These are phyloP conservation scores for Trichothecium sympodiale DNA, from an alignment of 2,329 filamentous ascomycete species.

Conservation along the genomic window DNA sequence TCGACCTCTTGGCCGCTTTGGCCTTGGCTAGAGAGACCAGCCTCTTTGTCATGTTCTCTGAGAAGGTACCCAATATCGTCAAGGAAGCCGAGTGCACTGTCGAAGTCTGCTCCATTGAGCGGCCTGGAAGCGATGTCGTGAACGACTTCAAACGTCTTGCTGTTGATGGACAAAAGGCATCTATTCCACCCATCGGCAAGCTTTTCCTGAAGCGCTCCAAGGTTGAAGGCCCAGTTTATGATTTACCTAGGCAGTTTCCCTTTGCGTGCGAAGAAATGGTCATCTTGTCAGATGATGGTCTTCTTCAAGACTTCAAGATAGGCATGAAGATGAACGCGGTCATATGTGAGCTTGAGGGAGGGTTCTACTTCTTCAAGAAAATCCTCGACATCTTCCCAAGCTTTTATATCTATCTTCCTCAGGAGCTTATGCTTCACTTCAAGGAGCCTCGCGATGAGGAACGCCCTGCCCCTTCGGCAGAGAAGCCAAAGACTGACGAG, in stretches of 20 bases:
- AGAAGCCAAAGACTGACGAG: not conserved
- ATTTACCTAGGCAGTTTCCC: conserved; percentile 3
- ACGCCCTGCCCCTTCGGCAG: conserved; percentile 33
- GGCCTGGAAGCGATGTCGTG: conserved; percentile 27
- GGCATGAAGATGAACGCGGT: conserved; percentile 53
- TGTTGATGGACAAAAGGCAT: no score
- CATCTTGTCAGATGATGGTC: conserved; percentile 58
- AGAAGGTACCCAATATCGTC: conserved; percentile 20
- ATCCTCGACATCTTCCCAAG: conserved; percentile 43
- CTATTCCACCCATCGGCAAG: conserved; percentile 15
- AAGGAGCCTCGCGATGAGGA: conserved; percentile 40
- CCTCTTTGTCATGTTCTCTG: conserved; percentile 16
- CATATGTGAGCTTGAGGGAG: conserved; percentile 49
- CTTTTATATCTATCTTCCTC: conserved; percentile 55
- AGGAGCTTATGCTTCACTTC: conserved; percentile 58
- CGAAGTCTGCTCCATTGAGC: conserved; percentile 44
- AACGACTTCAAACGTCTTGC: conserved; percentile 31
- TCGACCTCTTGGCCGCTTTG: not conserved
- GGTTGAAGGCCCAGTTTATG: conserved; percentile 29
- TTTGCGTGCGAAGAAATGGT: conserved; percentile 12
- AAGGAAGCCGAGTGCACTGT: conserved; percentile 43
- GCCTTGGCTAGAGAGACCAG: conserved; percentile 13
- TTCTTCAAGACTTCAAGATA: conserved; percentile 39
- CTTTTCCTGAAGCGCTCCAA: conserved; percentile 27
- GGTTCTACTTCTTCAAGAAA: conserved; percentile 53